Base-by-base conservation (phyloP, 1,284 basidiomycete species). In the Tremellales sp. region DNA sequence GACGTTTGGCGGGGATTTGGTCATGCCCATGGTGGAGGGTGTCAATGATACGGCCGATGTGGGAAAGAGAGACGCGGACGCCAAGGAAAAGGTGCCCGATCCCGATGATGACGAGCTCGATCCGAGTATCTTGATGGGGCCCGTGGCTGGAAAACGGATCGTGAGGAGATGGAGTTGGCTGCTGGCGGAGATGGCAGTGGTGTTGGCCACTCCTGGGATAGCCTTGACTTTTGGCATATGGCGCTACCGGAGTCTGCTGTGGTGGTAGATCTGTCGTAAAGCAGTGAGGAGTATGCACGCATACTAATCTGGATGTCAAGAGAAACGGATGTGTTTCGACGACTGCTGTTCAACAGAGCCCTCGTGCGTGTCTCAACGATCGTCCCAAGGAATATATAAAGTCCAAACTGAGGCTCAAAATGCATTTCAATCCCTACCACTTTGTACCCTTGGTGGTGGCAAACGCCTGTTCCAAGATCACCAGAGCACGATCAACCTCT, bases 401-500 rank as follows among this genome's bases (percentile, higher is more conserved):
- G n/a, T n/a, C n/a, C n/a, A n/a, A n/a, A n/a, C n/a, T n/a, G n/a
- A n/a, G n/a, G n/a, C n/a, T n/a, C n/a, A n/a, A n/a, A n/a, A n/a
- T n/a, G n/a, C n/a, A n/a, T n/a, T n/a, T n/a, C n/a, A n/a, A n/a
- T n/a, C n/a, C n/a, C n/a, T n/a, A n/a, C n/a, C n/a, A n/a, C n/a
- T n/a, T n/a, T n/a, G n/a, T n/a, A n/a, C n/a, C n/a, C n/a, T n/a
- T n/a, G n/a, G n/a, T n/a, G n/a, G n/a, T n/a, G n/a, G 31, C 44
- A 35, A 84, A 76, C 1, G 81, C 77, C 57, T 78, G 68, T 35
- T 72, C 70, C 63, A 85, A 81, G 26, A 84, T 79, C 44, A 66
- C 56, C 43, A 74, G 66, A 0, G 79, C 83, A 65, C 77, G 77
- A 44, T 64, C 70, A 56, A 83, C 70, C 57, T 84, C 82, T 48